Percentiles rank a stretch among this genome's conserved stretches.
phyloP scores from a whole-genome alignment of 192 early-diverging fungal genomes.

The Nowakowskiella sp. region DNA sequence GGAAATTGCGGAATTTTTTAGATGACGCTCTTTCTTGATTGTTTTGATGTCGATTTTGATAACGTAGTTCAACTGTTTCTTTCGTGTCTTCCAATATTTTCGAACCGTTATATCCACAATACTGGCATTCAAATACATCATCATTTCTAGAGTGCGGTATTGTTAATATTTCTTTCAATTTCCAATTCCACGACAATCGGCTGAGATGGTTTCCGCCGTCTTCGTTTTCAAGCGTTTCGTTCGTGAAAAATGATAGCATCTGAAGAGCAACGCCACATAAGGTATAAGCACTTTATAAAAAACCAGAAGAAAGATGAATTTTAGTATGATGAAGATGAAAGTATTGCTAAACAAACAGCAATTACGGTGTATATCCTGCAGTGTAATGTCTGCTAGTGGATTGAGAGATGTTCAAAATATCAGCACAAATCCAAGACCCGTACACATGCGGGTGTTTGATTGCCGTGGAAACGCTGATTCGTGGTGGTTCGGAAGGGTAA shows the following conservation, averaged over 20 bases:
- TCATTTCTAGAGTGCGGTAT: background rate
- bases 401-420: background rate
- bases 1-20: too few species aligned
- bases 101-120: background rate
- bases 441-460: background rate
- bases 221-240: background rate
- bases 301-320: background rate
- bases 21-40: too few species aligned
- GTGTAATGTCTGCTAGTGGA: background rate
- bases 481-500: background rate
- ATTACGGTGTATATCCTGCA: background rate
- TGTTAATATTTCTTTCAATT: too few species aligned
- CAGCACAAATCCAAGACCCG: background rate
- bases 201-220: background rate
- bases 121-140: background rate
- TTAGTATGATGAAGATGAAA: background rate
- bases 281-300: background rate
- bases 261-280: background rate
- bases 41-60: background rate
- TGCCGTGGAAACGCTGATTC: background rate
- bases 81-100: background rate
- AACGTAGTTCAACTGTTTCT: background rate
- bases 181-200: background rate
- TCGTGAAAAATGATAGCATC: background rate
- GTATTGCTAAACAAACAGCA: too few species aligned